Base-by-base conservation (phyloP, 208 protist genomes). In the Tritrichomonas foetus region DNA sequence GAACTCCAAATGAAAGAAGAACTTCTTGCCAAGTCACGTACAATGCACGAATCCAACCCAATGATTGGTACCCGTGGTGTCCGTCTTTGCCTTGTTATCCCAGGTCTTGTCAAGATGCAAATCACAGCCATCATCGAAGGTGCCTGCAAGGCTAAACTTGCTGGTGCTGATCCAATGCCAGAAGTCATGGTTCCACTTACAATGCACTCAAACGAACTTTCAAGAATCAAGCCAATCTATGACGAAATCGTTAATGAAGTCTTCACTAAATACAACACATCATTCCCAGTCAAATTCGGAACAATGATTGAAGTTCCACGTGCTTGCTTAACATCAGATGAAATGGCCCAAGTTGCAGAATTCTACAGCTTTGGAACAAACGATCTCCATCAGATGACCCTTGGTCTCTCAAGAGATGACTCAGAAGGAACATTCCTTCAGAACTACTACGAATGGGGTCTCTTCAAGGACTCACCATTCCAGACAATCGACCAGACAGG, bases 311-410 rank as follows among this genome's bases (percentile, higher is more conserved):
- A 82, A 82, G 74, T 82, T 50, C 74, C 74, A 82, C 33, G 74
- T 50, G 74, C 74, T 82, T 30, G 33, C 39, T 39, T 82, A 27
- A 82, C 74, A 82, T 82, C 74, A 16, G 74, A 39, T 41, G 33
- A 82, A 39, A 82, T 82, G 33, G 74, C 74, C 22, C 27, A 30
- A 82, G 33, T 82, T 39, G 74, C 74, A 25, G 74, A 82, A 41
- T 82, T 82, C 74, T 82, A 82, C 74, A 47, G 33, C 1, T 82
- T 82, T 39, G 74, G 98, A 74, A 98, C 98, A 69, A 99, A 99
- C 96, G 98, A 99, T 94, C 96, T 99, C 69, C 98, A 98, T 74
- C 98, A 98, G 96, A 98, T 98, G 96, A 98, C 97, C 94, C 98
- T 97, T 94, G 97, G 97, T 94, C 98, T 98, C 96, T 98, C 97